Base-by-base conservation (phyloP, 1,284 basidiomycete species). In the Mrakiaceae sp. region DNA sequence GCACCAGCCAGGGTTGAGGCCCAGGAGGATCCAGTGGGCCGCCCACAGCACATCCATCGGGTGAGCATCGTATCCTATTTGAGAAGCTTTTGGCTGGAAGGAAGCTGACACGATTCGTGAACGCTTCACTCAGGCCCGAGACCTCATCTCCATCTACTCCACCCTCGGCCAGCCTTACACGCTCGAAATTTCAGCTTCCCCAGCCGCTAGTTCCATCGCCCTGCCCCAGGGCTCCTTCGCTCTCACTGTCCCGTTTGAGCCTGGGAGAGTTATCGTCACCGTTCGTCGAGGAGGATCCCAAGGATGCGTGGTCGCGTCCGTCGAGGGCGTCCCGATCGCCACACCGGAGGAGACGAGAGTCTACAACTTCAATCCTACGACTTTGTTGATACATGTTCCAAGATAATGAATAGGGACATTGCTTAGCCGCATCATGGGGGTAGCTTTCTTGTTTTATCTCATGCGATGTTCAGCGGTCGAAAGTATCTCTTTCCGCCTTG, bases 11-110 rank as follows among this genome's bases (percentile, higher is more conserved):
- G 60, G 12, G 61, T 71, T 48, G 44, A 56, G 0, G 67, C 70
- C 5, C n/a, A 47, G 6, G 49, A 63, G 4, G 75, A 77, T 66
- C 48, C 6, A 2, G 70, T 75, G 2, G 73, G 71, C 0, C 64
- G 68, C 44, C 76, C 76, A 2, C 61, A 70, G 8, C 68, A 74
- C 62, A 69, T 72, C 0, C 73, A 75, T 54, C 75, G 73, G 71
- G 75, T 74, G 55, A 68, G 74, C 42, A 27, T 52, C 6, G 8
- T 10, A 5, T 16, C 39, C n/a, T 16, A 16, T 60, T 42, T 16
- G 27, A 27, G 27, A 27, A 27, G 27, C 27, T 27, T 27, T 27
- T 27, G 27, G 27, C 27, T 27, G 1, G 27, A 27, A 27, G 27
- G 27, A 27, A 27, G 27, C 27, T 27, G 27, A 27, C 27, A 27